Evolutionary conservation across 2,329 filamentous ascomycete species (phyloP).

Genomic region (Fusarium cicatricum): DNA sequence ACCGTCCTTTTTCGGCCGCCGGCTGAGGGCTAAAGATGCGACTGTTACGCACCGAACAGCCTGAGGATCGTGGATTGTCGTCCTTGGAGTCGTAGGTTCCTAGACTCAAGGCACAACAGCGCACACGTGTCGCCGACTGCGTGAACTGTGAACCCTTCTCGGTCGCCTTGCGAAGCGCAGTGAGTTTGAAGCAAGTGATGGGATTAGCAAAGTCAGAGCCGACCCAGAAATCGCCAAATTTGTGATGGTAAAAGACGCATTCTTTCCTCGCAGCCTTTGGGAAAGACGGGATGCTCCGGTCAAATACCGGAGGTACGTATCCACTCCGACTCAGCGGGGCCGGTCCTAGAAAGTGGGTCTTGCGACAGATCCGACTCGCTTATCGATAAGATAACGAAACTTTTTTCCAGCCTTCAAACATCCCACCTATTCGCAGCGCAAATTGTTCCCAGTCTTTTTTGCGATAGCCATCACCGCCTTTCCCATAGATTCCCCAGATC

Average conservation of each 20-base stretch:
- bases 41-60: slow-evolving; percentile 22
- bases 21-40: neutral
- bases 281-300: too few relatives aligned
- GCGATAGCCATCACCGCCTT: slow-evolving; percentile 27
- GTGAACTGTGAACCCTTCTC: slow-evolving; percentile 25
- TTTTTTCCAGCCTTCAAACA: slow-evolving; percentile 37
- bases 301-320: slow-evolving; percentile 17
- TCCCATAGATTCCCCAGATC: slow-evolving; percentile 5
- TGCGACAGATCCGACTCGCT: slow-evolving; percentile 3
- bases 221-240: too few relatives aligned
- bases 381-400: slow-evolving; percentile 46
- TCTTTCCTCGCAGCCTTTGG: too few relatives aligned
- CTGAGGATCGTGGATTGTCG: neutral
- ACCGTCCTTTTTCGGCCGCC: neutral
- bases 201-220: too few relatives aligned
- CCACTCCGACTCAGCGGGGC: neutral
- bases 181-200: neutral
- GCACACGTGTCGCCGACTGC: slow-evolving; percentile 32
- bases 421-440: slow-evolving; percentile 35
- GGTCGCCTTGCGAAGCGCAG: neutral
- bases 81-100: slow-evolving; percentile 11
- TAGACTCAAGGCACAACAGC: slow-evolving; percentile 24
- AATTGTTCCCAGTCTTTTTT: slow-evolving; percentile 27
- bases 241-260: too few relatives aligned
- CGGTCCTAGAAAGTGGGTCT: slow-evolving; percentile 15